Evolutionary conservation across 2,329 filamentous ascomycete genomes (phyloP), one percentile per base, ranked within the genome.

Genomic region (Chrysoporthe deuterocubensis): DNA sequence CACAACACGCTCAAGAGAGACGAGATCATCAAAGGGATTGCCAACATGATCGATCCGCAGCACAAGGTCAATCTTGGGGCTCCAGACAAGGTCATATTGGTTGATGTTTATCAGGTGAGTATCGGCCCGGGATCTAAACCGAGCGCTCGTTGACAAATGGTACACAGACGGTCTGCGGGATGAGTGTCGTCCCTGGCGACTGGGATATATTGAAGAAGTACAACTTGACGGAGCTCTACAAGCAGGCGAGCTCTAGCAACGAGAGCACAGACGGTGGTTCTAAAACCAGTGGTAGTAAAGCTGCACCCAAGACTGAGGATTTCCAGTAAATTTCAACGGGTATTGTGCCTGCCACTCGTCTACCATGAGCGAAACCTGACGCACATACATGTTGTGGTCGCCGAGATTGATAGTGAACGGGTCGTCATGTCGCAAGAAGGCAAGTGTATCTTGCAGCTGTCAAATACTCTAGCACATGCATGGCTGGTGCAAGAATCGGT

Each of bases 51-150:
- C 69, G 88, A 89, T 62, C 80, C 84, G 11, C 84, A 84, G 50
- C 92, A 96, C 79, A 91, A 89, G 74, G 93, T 96, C 68, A 89
- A 94, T 73, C 85, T 96, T n/a, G 87, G 84, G 60, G 85, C 84
- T n/a, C 92, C 92, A 44, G 92, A 95, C 79, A 88, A 92, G 75
- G 87, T 94, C 43, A 90, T 96, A 72, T 80, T 95, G 70, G 88
- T 96, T 67, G 92, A 96, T 74, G 85, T 96, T 67, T 95, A 91
- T 77, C 89, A 93, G 86, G 92, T 92, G 84, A 59, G 18, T 26
- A 5, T 26, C 14, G 40, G 21, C n/a, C 18, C n/a, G n/a, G 8
- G 4, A 16, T 4, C 14, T 21, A 13, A 18, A 26, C 32, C 2
- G 34, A 13, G 13, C 34, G 21, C 8, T 44, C 21, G 37, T 32